Base-by-base conservation (phyloP, 805 yeast genomes). In the Hyphopichia homilentoma region DNA sequence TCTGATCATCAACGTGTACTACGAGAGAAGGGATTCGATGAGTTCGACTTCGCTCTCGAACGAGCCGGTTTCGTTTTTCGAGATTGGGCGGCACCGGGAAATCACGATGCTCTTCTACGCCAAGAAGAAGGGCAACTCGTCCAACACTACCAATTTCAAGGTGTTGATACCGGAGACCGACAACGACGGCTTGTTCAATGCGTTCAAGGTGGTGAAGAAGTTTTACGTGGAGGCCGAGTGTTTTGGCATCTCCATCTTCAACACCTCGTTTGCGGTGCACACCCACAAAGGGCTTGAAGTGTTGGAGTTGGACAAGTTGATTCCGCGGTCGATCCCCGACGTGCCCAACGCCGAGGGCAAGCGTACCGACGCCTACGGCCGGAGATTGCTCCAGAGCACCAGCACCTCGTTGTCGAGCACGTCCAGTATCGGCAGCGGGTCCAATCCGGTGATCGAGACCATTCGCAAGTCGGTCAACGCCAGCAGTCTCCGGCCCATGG, bases 261-360 rank as follows among this genome's bases (percentile, higher is more conserved):
- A 79, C 38, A 74, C 77, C 14, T 70, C 84, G 31, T 71, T 84
- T 52, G 77, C 85, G 1, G 73, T 81, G 1, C 84, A 81, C 46
- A 72, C 87, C 0, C 59, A 72, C 12, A 73, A 75, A 45, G 89
- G 89, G 0, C 79, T 81, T 42, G 81, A 83, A 38, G 69, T 82
- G 18, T 62, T 78, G 43, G 73, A 81, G 4, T 63, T 83, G 32
- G 79, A 79, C 36, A 73, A 75, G 26, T 59, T 72, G 14, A 67
- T 77, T 19, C 74, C 81, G 1, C 61, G 79, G 33, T 69, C 79
- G 1, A 67, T 77, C 3, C 89, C 90, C 6, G 73, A 67, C 29
- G 57, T 75, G 16, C 73, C 66, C 18, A 41, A 38, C 16, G 7
- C 54, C 46, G 16, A 35, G 19, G 25, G 33, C 29, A 31, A 52